Conservation (phyloP, 768 basidiomycete species). For the Mycena galericulata region DNA sequence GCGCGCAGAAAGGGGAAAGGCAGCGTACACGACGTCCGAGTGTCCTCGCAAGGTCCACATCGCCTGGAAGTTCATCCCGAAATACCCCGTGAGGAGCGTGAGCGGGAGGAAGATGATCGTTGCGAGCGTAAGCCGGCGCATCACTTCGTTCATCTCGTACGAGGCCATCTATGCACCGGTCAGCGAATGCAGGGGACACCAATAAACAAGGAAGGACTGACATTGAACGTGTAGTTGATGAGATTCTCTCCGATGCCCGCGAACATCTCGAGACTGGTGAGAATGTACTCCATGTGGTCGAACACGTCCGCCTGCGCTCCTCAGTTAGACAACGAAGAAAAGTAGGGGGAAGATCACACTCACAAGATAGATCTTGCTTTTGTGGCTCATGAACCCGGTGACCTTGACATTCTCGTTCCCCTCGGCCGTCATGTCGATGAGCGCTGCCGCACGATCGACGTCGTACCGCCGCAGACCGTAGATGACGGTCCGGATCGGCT, state of each 20-base stretch:
- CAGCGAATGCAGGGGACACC: slow-evolving; percentile 1
- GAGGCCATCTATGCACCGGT: slow-evolving; percentile 67
- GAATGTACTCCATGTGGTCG: slow-evolving; percentile 83
- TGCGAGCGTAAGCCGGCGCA: slow-evolving; percentile 74
- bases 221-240: slow-evolving; percentile 83
- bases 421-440: slow-evolving; percentile 55
- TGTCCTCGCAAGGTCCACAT: slow-evolving; percentile 63
- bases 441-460: slow-evolving; percentile 71
- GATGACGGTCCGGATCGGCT: slow-evolving; percentile 77
- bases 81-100: slow-evolving; percentile 69
- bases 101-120: slow-evolving; percentile 81
- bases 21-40: slow-evolving; percentile 63
- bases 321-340: neutral
- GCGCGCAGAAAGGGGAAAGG: neutral
- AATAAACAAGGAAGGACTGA: slow-evolving; percentile 44
- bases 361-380: slow-evolving; percentile 77
- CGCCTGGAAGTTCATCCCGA: slow-evolving; percentile 70
- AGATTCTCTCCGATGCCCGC: slow-evolving; percentile 77
- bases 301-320: slow-evolving; percentile 71
- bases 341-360: slow-evolving; percentile 29
- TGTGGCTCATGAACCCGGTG: slow-evolving; percentile 76
- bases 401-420: slow-evolving; percentile 54
- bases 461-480: slow-evolving; percentile 80
- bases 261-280: slow-evolving; percentile 81
- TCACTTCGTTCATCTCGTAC: slow-evolving; percentile 78